phyloP scores from a whole-genome alignment of 306 rosid genomes.

The Lablab purpureus region DNA sequence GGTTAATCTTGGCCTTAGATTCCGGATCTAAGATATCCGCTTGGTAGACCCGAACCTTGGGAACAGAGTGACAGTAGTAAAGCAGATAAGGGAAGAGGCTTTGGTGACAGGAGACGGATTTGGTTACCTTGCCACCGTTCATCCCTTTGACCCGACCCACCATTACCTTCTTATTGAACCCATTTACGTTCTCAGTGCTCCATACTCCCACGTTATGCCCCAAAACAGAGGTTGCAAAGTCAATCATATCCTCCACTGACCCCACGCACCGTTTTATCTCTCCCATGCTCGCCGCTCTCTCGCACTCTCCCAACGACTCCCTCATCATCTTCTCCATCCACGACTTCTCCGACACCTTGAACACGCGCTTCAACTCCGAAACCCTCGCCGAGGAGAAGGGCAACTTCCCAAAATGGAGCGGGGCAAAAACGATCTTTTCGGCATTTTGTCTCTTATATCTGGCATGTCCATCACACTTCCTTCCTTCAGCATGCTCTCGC shows the following conservation, averaged over 20 bases:
- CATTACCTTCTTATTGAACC: conserved; percentile 56
- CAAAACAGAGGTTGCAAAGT: conserved; percentile 69
- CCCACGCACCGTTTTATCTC: conserved; percentile 87
- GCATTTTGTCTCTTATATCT: conserved; percentile 5
- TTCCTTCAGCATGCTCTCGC: not conserved
- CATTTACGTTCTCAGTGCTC: conserved; percentile 63
- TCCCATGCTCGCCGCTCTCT: conserved; percentile 69
- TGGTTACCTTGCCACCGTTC: conserved; percentile 74
- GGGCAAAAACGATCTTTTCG: not conserved
- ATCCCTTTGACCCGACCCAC: conserved; percentile 67
- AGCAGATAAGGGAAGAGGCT: conserved; percentile 79
- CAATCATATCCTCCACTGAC: conserved; percentile 82
- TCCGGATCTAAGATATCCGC: conserved; percentile 72
- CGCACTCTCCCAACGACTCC: conserved; percentile 66
- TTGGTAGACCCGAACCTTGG: conserved; percentile 84
- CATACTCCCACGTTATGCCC: conserved; percentile 70
- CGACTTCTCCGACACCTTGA: not conserved
- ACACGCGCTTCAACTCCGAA: not conserved
- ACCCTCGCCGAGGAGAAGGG: not conserved
- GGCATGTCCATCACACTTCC: not conserved
- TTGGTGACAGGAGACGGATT: conserved; percentile 86
- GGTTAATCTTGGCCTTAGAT: conserved; percentile 68
- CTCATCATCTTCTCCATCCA: conserved; percentile 3
- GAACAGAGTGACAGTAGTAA: conserved; percentile 90
- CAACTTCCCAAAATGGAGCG: not conserved